Percentiles rank a stretch among this genome's conserved stretches.
These are phyloP conservation scores for Larix kaempferi DNA, from an alignment of 75 land plant genomes.

Conservation along the genomic window DNA sequence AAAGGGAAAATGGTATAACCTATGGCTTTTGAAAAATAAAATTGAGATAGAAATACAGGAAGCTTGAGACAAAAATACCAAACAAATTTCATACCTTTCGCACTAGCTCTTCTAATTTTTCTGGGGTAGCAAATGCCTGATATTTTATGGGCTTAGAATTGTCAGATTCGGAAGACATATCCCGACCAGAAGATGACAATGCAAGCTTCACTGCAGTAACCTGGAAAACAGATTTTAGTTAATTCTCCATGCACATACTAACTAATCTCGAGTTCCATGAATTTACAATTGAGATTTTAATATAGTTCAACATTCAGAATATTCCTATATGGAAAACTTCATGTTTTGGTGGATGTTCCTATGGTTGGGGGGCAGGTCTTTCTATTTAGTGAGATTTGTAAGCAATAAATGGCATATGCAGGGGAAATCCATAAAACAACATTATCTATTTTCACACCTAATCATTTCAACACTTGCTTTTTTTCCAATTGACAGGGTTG, in stretches of 20 bases:
- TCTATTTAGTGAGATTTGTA: no score
- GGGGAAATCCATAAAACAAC: no score
- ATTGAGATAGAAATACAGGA: no score
- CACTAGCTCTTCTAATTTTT: conserved; percentile 89
- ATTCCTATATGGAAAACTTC: background rate
- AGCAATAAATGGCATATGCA: no score
- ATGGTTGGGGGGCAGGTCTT: no score
- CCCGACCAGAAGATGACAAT: conserved; percentile 48
- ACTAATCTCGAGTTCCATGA: background rate
- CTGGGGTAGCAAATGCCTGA: conserved; percentile 97
- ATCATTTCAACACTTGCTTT: no score
- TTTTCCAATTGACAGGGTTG: background rate
- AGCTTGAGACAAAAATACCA: background rate
- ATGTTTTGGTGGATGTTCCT: background rate
- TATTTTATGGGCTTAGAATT: conserved; percentile 67
- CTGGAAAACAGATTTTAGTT: conserved; percentile 23
- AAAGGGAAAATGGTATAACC: no score
- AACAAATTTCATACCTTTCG: conserved; percentile 43
- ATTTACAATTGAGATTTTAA: background rate
- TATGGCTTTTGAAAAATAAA: no score
- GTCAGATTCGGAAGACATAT: conserved; percentile 41
- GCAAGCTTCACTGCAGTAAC: conserved; percentile 90
- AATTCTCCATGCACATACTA: background rate
- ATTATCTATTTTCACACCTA: no score
- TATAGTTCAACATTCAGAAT: background rate